Evolutionary conservation across 768 basidiomycete species (phyloP), one percentile per base, ranked within the genome.

Genomic region (Tricholoma bakamatsutake): DNA sequence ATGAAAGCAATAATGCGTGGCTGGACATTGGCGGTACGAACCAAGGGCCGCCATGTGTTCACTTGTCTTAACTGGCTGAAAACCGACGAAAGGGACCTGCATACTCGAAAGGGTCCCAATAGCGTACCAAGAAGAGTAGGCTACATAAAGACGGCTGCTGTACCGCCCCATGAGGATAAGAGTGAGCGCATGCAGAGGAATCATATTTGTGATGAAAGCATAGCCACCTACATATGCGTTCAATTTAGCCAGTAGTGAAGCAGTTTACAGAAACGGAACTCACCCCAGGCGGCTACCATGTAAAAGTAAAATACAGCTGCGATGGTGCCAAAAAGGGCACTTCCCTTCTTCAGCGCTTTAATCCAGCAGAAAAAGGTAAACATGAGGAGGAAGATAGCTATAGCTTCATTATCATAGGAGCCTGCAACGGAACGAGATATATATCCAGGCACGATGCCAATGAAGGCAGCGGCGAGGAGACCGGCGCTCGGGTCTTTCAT

Each of bases 281-380:
- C 63, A 89, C 96, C 97, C 97, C 97, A 99, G 30, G 97, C 97
- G 52, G 97, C 96, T n/a, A 99, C 97, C 97, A 99, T 99, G 80
- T 98, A 99, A 63, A 98, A 98, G 75, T 99, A 99, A 74, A 98
- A 98, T 3, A 98, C 74, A 15, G 95, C 97, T 45, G 97, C 87
- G 39, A 91, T 65, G 24, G 91, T 90, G 18, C 93, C 96, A 62
- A 84, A 97, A 57, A 96, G 81, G 1, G 93, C 94, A 57, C 93
- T 96, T 42, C 97, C 97, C 46, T 83, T 81, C 72, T 98, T 98
- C 53, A 98, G 76, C 24, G 97, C 95, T 64, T 90, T 92, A 69
- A 99, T 96, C 97, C 97, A 98, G 59, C 80, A 80, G 76, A 81
- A 98, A 74, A 99, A 98, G 4, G 97, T 98, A 73, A 93, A 93